Evolutionary conservation across 75 land plant genomes (phyloP).

Genomic region (Pseudotsuga menziesii): DNA sequence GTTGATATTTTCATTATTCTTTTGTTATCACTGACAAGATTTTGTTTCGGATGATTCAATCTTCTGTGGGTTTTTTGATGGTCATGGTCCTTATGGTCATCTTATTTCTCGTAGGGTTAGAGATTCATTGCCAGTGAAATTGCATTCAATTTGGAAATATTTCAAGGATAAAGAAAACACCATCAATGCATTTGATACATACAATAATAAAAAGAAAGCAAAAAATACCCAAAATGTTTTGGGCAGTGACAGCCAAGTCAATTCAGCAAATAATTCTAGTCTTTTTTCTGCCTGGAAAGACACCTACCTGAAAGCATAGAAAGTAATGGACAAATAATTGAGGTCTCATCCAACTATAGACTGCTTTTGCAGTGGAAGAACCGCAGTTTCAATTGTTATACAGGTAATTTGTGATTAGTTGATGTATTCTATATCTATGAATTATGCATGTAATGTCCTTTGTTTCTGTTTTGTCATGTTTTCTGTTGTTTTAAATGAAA

Average conservation of each 20-base stretch:
- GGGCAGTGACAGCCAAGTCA: not conserved
- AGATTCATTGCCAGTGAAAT: constrained; percentile 44
- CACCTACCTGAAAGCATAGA: constrained; percentile 16
- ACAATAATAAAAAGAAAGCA: constrained; percentile 1
- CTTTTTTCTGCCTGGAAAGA: constrained; percentile 35
- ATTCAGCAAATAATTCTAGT: no score
- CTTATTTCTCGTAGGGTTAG: no score
- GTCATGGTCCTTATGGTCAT: no score
- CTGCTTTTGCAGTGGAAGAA: constrained; percentile 44
- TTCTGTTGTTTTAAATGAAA: not conserved
- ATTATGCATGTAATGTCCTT: constrained; percentile 4
- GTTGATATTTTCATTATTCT: no score
- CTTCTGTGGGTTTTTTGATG: no score
- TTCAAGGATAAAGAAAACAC: constrained; percentile 2
- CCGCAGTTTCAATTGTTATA: constrained; percentile 33
- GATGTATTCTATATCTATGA: not conserved
- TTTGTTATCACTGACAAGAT: no score
- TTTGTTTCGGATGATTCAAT: no score
- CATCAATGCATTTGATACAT: not conserved
- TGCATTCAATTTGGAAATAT: constrained; percentile 18
- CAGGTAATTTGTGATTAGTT: constrained; percentile 34
- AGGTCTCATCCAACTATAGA: constrained; percentile 13
- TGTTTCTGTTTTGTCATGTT: not conserved
- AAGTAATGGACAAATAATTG: constrained; percentile 58
- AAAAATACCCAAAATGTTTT: not conserved